A percentile compares a stretch with the other conserved stretches of the same genome.
These are phyloP conservation scores for Aspergillus nanangensis DNA, from an alignment of 495 filamentous ascomycete species.

Conservation along the genomic window DNA sequence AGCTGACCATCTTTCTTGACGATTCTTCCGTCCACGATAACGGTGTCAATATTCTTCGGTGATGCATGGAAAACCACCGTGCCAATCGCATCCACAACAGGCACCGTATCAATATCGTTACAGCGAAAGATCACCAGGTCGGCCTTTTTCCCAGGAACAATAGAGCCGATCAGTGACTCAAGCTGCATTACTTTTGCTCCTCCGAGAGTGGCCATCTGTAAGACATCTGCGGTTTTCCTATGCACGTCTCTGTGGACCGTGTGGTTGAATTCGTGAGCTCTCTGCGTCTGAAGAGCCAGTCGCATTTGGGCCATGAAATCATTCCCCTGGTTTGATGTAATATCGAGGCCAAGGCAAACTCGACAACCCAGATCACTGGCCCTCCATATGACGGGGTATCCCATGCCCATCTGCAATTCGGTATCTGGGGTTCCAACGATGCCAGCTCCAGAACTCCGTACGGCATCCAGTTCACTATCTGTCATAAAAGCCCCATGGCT, in stretches of 20 bases:
- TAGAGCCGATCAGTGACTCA: conserved; percentile 1
- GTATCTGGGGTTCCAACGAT: conserved; percentile 3
- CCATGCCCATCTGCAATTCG: conserved; percentile 9
- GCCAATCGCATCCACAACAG: no score
- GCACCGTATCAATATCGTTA: no score
- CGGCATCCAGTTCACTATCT: not conserved
- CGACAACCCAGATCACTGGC: conserved; percentile 3
- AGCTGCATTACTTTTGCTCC: conserved; percentile 8
- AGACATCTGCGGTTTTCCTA: conserved; percentile 1
- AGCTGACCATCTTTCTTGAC: no score
- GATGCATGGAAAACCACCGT: no score
- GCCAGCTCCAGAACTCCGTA: conserved; percentile 1
- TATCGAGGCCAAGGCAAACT: conserved; percentile 3
- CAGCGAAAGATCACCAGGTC: conserved; percentile 8
- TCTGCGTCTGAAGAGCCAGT: conserved; percentile 3
- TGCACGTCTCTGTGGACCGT: not conserved
- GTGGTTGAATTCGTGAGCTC: not conserved
- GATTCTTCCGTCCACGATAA: no score
- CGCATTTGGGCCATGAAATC: conserved; percentile 8
- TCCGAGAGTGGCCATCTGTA: conserved; percentile 2
- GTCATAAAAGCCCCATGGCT: conserved; percentile 3
- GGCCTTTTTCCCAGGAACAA: conserved; percentile 2
- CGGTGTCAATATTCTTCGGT: no score
- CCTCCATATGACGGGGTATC: conserved; percentile 4
- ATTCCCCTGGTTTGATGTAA: conserved; percentile 7